phyloP scores from a whole-genome alignment of 176 grass and related monocot genomes.

The Puccinellia tenuiflora region DNA sequence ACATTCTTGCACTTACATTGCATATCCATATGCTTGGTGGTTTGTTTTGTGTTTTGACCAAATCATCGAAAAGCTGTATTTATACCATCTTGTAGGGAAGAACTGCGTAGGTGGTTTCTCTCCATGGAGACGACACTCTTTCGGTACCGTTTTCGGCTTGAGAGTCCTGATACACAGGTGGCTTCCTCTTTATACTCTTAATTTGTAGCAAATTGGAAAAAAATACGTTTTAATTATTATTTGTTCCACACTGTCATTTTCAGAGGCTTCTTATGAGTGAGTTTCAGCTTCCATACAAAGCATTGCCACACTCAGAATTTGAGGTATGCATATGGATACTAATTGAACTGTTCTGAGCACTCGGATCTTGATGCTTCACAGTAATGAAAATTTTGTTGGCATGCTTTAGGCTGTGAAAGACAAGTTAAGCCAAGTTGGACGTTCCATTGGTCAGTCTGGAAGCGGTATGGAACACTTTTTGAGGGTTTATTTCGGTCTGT shows the following conservation, averaged over 20 bases:
- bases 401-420: constrained; percentile 71
- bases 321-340: constrained; percentile 52
- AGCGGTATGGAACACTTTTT: constrained; percentile 44
- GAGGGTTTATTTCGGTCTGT: not conserved
- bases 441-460: constrained; percentile 59
- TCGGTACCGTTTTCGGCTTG: constrained; percentile 68
- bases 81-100: constrained; percentile 47
- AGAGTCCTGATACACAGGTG: constrained; percentile 86
- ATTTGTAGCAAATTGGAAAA: not conserved
- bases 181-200: not conserved
- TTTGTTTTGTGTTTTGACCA: constrained; percentile 13
- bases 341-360: constrained; percentile 1
- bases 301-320: constrained; percentile 70
- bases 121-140: constrained; percentile 90
- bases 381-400: constrained; percentile 25
- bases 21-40: not conserved
- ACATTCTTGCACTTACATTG: not conserved
- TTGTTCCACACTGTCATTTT: constrained; percentile 9
- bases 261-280: constrained; percentile 87
- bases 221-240: constrained; percentile 14
- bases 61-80: not conserved
- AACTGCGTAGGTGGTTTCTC: constrained; percentile 95
- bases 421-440: constrained; percentile 88
- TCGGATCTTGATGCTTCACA: constrained; percentile 12
- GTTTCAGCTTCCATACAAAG: constrained; percentile 84